A percentile compares a stretch with the other conserved stretches of the same genome.
Evolutionary conservation across 306 rosid genomes (phyloP).

Genomic region (Cotoneaster glaucophyllus): DNA sequence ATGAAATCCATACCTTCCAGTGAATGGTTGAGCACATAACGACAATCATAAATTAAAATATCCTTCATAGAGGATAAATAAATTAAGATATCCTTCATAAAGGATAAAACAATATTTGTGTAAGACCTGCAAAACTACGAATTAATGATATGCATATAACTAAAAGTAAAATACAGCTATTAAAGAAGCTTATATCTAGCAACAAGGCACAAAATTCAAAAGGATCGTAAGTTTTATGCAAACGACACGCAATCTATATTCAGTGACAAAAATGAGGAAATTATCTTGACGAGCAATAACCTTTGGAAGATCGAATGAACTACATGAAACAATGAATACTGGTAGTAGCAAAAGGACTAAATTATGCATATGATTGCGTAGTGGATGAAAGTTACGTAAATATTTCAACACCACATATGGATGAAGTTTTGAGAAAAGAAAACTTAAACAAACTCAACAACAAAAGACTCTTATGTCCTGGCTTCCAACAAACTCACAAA

Average conservation of each 20-base stretch:
- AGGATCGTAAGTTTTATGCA: not conserved
- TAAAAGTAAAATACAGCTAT: slow-evolving; percentile 4
- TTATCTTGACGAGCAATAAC: not conserved
- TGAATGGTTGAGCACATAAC: slow-evolving; percentile 28
- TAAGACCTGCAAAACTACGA: slow-evolving; percentile 49
- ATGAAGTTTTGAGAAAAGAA: not conserved
- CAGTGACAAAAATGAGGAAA: not conserved
- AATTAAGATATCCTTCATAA: slow-evolving; percentile 22
- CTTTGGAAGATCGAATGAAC: not conserved
- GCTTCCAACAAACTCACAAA: not conserved
- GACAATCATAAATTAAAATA: slow-evolving; percentile 23
- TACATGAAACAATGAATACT: not conserved
- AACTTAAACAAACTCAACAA: not conserved
- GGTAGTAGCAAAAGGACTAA: not conserved
- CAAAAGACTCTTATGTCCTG: not conserved
- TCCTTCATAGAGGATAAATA: slow-evolving; percentile 6
- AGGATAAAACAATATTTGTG: slow-evolving; percentile 19
- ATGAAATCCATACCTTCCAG: slow-evolving; percentile 38
- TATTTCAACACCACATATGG: not conserved
- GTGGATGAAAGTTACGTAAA: not conserved
- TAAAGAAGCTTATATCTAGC: not conserved
- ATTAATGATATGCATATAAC: slow-evolving; percentile 20
- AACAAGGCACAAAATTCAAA: not conserved
- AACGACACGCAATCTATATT: not conserved
- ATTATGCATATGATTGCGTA: not conserved